A percentile compares a stretch with the other conserved stretches of the same genome.
These are phyloP conservation scores for Solanum paucissectum DNA, from an alignment of 257 asterid genomes.

Conservation along the genomic window DNA sequence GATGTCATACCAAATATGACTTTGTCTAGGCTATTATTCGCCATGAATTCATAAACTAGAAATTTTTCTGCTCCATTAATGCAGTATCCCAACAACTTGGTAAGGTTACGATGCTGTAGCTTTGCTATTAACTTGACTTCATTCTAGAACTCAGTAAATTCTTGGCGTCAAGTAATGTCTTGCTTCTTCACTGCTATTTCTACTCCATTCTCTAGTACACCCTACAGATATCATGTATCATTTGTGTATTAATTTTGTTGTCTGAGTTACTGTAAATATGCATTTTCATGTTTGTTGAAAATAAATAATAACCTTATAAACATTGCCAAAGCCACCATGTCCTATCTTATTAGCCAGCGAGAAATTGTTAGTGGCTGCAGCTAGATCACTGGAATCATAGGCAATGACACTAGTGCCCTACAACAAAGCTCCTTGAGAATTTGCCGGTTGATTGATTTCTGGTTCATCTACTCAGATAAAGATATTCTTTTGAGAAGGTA, in stretches of 20 bases:
- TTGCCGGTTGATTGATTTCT: background rate
- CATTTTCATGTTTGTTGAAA: background rate
- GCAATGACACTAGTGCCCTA: background rate
- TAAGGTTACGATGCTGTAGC: too few relatives aligned
- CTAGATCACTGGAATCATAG: background rate
- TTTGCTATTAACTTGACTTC: too few relatives aligned
- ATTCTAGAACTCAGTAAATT: too few relatives aligned
- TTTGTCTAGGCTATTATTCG: too few relatives aligned
- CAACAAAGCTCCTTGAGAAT: background rate
- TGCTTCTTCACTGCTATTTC: slow-evolving; percentile 11
- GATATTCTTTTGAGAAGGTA: background rate
- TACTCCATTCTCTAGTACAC: slow-evolving; percentile 8
- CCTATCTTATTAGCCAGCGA: slow-evolving; percentile 25
- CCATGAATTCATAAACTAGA: too few relatives aligned
- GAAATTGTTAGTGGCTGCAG: slow-evolving; percentile 26
- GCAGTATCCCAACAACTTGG: too few relatives aligned
- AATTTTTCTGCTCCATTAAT: too few relatives aligned
- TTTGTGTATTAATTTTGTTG: background rate
- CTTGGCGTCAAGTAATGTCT: too few relatives aligned
- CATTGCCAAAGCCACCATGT: slow-evolving; percentile 36
- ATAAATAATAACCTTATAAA: slow-evolving; percentile 21
- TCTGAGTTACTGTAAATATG: background rate
- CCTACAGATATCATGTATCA: background rate
- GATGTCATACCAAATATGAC: too few relatives aligned
- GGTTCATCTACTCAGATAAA: background rate